A percentile compares a stretch with the other conserved stretches of the same genome.
phyloP scores from a whole-genome alignment of 371 early-diverging fungal species.

The Lichtheimia ramosa region DNA sequence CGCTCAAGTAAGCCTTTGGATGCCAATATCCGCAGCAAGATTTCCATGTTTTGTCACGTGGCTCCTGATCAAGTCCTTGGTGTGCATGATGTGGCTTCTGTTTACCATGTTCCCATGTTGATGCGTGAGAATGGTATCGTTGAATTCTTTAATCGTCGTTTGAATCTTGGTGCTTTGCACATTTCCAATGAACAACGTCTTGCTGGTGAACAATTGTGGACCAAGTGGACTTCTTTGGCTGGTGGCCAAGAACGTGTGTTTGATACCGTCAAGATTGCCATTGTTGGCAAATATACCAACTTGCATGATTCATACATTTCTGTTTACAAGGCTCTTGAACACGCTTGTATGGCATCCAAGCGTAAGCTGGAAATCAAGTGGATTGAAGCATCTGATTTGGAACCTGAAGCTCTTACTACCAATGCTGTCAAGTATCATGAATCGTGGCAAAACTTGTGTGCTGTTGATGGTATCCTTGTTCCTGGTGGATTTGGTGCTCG shows the following conservation, averaged over 20 bases:
- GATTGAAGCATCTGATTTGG: constrained; percentile 95
- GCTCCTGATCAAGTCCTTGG: constrained; percentile 85
- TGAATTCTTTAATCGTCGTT: constrained; percentile 76
- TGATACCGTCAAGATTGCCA: constrained; percentile 84
- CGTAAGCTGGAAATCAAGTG: constrained; percentile 85
- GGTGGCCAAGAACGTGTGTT: constrained; percentile 75
- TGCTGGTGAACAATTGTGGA: constrained; percentile 67
- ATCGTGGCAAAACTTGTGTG: constrained; percentile 87
- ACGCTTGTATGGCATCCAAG: constrained; percentile 84
- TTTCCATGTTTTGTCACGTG: constrained; percentile 98
- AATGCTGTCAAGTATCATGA: constrained; percentile 92
- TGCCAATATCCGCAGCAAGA: constrained; percentile 83
- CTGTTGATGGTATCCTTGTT: constrained; percentile 93
- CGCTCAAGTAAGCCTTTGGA: constrained; percentile 83
- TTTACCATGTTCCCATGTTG: constrained; percentile 95
- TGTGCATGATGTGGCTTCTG: constrained; percentile 92
- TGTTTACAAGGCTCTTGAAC: constrained; percentile 94
- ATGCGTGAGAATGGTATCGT: constrained; percentile 86
- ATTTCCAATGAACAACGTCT: constrained; percentile 51
- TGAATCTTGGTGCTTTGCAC: constrained; percentile 66
- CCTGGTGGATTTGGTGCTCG: constrained; percentile 99
- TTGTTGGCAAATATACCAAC: constrained; percentile 97
- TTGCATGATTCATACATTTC: constrained; percentile 97
- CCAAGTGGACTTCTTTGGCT: constrained; percentile 80
- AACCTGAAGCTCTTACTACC: constrained; percentile 65